Percentiles rank a stretch among this genome's conserved stretches.
Evolutionary conservation across 2,329 filamentous ascomycete genomes (phyloP).

Genomic region (Colletotrichum caudatum): DNA sequence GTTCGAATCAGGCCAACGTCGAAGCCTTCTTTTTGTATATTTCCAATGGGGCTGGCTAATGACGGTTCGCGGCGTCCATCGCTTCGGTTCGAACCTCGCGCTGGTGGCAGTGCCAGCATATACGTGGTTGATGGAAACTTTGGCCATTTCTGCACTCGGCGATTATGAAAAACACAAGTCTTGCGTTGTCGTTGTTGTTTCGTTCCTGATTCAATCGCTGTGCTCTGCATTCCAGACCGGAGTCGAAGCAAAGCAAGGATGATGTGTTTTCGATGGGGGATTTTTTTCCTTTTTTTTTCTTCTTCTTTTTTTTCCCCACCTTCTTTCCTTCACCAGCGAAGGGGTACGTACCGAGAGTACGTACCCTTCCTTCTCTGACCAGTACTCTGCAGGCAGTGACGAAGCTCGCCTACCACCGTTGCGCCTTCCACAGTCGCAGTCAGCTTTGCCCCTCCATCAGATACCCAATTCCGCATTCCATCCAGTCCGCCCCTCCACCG

Average conservation of each 20-base stretch:
- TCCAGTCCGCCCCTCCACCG: not conserved
- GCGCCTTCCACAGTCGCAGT: slow-evolving; percentile 1
- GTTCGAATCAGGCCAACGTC: slow-evolving; percentile 42
- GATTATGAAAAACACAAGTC: not conserved
- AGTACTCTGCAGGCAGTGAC: slow-evolving; percentile 2
- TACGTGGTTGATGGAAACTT: no score
- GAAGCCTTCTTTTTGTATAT: not conserved
- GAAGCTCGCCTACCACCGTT: slow-evolving; percentile 1
- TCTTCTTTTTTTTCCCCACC: not conserved
- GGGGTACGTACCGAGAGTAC: not conserved
- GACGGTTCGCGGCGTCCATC: no score
- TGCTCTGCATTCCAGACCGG: not conserved
- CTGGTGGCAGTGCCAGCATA: no score
- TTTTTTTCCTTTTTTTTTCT: not conserved
- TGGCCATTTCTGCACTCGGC: not conserved
- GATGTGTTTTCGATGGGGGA: not conserved
- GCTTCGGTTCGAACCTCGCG: no score
- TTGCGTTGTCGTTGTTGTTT: not conserved
- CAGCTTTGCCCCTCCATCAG: slow-evolving; percentile 19
- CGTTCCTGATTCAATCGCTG: not conserved
- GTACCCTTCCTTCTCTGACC: not conserved
- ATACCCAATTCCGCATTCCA: not conserved
- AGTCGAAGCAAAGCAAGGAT: no score
- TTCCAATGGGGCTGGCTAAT: not conserved
- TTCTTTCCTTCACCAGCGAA: no score